phyloP scores from a whole-genome alignment of 176 grass and related monocot genomes.

The Thinopyrum elongatum region DNA sequence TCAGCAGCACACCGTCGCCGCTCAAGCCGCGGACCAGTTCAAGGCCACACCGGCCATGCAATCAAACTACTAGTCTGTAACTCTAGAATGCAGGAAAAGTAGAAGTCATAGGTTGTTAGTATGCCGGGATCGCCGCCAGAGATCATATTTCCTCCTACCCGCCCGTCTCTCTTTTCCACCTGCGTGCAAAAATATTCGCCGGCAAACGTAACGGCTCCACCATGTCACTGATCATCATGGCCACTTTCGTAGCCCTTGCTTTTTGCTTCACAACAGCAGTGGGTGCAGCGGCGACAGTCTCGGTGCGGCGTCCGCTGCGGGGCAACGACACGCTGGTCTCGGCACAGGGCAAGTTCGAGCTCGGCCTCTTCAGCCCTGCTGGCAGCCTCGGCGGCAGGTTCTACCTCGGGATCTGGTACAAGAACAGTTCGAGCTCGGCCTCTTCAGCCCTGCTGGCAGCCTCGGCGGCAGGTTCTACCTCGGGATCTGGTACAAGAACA shows the following conservation, averaged over 20 bases:
- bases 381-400: not conserved
- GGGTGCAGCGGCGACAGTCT: not conserved
- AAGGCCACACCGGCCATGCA: not conserved
- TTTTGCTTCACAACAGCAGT: not conserved
- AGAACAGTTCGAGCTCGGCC: slow-evolving; percentile 43
- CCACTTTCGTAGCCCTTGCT: not conserved
- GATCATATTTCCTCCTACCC: too few species aligned
- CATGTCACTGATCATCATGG: not conserved
- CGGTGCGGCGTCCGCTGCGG: slow-evolving; percentile 13
- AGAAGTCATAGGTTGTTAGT: too few species aligned
- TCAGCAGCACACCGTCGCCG: not conserved
- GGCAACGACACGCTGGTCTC: slow-evolving; percentile 39
- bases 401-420: slow-evolving; percentile 45
- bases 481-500: slow-evolving; percentile 37
- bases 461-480: slow-evolving; percentile 34
- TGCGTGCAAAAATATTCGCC: not conserved
- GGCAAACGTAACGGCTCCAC: not conserved
- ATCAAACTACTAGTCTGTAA: not conserved
- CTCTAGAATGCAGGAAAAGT: too few species aligned
- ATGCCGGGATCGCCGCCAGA: too few species aligned
- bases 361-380: slow-evolving; percentile 35
- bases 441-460: slow-evolving; percentile 22
- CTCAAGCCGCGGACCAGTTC: not conserved
- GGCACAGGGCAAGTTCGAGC: slow-evolving; percentile 37
- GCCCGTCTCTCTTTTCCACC: too few species aligned